Conservation (phyloP, 1,284 basidiomycete species). For the Papiliotrema terrestris region DNA sequence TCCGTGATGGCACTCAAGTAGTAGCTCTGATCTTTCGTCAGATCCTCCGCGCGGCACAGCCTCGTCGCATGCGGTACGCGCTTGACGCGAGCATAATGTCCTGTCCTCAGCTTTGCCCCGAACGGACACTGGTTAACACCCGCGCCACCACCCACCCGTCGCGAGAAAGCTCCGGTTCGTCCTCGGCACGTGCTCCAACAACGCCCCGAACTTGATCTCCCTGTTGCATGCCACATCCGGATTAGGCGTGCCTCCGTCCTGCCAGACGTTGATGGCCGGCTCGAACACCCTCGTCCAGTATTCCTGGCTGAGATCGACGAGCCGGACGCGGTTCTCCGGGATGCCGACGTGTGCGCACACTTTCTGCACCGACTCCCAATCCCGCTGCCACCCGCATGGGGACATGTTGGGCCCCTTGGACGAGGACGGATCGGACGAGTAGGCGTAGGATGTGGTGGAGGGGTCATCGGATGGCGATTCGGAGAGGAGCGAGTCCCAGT, state of each 20-base stretch:
- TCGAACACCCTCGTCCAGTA: conserved; percentile 89
- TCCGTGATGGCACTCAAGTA: conserved; percentile 80
- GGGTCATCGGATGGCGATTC: conserved; percentile 18
- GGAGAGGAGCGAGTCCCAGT: conserved; percentile 64
- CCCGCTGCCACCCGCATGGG: conserved; percentile 93
- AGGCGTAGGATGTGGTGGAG: conserved; percentile 4
- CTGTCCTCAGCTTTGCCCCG: conserved; percentile 48
- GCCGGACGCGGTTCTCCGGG: conserved; percentile 59
- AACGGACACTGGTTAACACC: neutral
- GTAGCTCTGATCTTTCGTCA: conserved; percentile 86
- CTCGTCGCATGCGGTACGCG: conserved; percentile 53
- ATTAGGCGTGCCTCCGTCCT: conserved; percentile 77
- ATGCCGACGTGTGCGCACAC: conserved; percentile 65
- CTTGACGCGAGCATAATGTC: conserved; percentile 81
- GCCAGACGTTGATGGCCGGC: conserved; percentile 73
- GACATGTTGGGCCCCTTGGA: conserved; percentile 52
- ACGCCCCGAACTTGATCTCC: conserved; percentile 76
- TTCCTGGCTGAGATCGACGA: conserved; percentile 74
- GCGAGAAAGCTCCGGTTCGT: conserved; percentile 62
- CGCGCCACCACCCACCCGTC: conserved; percentile 58
- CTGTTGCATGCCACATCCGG: conserved; percentile 92
- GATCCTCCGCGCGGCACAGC: conserved; percentile 65
- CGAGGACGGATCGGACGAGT: conserved; percentile 49
- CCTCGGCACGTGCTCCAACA: conserved; percentile 62
- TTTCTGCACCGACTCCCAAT: conserved; percentile 83